Evolutionary conservation across 768 basidiomycete species (phyloP).

Genomic region (Lactarius hengduanensis): DNA sequence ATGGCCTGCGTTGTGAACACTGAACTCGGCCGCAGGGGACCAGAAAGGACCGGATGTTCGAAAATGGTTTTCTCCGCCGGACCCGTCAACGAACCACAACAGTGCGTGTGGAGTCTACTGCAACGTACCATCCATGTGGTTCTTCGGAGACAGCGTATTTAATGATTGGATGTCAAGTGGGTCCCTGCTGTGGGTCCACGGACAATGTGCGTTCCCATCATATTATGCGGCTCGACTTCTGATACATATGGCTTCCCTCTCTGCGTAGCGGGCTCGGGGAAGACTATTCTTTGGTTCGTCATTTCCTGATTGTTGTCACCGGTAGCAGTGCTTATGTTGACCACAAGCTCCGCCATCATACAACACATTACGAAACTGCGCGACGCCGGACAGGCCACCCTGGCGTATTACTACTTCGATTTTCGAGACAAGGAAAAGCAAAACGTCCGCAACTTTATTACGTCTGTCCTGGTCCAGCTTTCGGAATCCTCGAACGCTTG

Average conservation of each 20-base stretch:
- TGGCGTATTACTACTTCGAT: slow-evolving; percentile 14
- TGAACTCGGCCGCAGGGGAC: background rate
- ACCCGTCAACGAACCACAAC: background rate
- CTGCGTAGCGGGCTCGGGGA: slow-evolving; percentile 9
- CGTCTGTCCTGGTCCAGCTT: background rate
- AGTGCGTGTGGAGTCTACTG: background rate
- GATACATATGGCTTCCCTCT: background rate
- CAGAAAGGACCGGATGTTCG: background rate
- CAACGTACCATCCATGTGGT: background rate
- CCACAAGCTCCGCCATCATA: slow-evolving; percentile 4
- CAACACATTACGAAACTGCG: background rate
- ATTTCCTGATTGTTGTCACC: background rate
- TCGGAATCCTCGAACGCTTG: background rate
- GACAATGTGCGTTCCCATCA: background rate
- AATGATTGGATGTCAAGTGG: background rate
- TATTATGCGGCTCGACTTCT: background rate
- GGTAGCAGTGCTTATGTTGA: background rate
- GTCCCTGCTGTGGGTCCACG: background rate
- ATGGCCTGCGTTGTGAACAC: background rate
- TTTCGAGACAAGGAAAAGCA: slow-evolving; percentile 11
- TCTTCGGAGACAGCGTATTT: background rate
- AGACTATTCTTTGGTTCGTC: slow-evolving; percentile 12
- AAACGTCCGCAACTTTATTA: background rate
- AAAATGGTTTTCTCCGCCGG: background rate
- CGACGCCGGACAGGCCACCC: background rate